Evolutionary conservation across 2,329 filamentous ascomycete species (phyloP).

Genomic region (Trichoderma koningii): DNA sequence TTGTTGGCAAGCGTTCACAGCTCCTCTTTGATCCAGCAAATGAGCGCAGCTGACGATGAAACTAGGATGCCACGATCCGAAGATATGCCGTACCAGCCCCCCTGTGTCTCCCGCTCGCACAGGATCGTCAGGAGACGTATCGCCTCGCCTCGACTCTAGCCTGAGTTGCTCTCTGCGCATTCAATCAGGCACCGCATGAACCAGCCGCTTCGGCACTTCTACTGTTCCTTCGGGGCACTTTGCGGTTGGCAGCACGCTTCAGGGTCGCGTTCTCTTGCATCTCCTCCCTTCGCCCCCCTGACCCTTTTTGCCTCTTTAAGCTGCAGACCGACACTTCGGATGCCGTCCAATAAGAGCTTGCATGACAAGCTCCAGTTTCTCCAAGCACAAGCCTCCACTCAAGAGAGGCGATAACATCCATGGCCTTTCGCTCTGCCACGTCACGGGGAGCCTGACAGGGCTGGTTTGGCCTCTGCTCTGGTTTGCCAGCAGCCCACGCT

Average conservation of each 20-base stretch:
- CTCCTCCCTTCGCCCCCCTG: neutral
- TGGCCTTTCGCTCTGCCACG: constrained; percentile 21
- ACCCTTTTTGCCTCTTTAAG: neutral
- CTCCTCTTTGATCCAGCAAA: neutral
- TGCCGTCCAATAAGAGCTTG: constrained; percentile 18
- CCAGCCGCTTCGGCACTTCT: neutral
- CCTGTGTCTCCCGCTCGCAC: no score
- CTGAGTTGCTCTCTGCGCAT: neutral
- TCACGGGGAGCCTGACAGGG: constrained; percentile 18
- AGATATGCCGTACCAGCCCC: neutral
- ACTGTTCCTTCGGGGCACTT: neutral
- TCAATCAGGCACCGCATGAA: neutral
- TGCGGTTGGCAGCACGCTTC: constrained; percentile 5
- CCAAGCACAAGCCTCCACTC: constrained; percentile 14
- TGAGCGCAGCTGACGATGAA: neutral
- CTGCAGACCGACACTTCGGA: constrained; percentile 22
- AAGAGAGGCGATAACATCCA: neutral
- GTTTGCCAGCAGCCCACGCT: neutral
- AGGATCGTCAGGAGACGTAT: constrained; percentile 9
- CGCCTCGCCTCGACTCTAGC: neutral
- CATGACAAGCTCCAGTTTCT: constrained; percentile 1
- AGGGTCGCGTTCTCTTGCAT: neutral
- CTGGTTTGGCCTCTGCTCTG: neutral
- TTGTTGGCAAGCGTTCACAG: neutral
- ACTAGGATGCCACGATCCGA: neutral